These are phyloP conservation scores for Malus hybrid DNA, from an alignment of 331 rosid genomes.

Conservation along the genomic window DNA sequence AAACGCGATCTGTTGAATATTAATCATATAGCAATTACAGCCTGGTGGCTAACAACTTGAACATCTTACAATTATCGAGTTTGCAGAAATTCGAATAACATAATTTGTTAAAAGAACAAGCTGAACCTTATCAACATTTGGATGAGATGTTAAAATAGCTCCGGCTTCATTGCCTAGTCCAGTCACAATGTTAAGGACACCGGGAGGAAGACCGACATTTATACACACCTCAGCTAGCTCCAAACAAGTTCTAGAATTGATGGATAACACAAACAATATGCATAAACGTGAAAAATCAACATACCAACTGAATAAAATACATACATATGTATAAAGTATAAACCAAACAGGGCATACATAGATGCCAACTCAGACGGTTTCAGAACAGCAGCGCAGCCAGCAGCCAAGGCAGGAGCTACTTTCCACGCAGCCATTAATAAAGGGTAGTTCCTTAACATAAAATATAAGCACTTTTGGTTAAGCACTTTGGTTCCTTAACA, in stretches of 20 bases:
- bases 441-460: conserved; percentile 80
- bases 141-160: conserved; percentile 81
- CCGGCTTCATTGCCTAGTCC: conserved; percentile 90
- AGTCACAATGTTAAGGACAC: conserved; percentile 64
- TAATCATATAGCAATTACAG: background rate
- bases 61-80: background rate
- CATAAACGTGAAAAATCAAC: conserved; percentile 1
- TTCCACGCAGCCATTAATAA: conserved; percentile 84
- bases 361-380: conserved; percentile 93
- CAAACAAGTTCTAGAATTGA: conserved; percentile 65
- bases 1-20: conserved; percentile 59
- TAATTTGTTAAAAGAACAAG: background rate
- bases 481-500: background rate
- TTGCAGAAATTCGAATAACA: background rate
- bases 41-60: background rate
- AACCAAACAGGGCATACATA: conserved; percentile 41
- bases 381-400: conserved; percentile 86
- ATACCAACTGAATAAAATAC: background rate
- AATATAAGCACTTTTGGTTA: background rate
- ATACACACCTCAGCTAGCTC: conserved; percentile 71
- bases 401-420: conserved; percentile 96
- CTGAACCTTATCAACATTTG: conserved; percentile 78
- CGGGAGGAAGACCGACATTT: conserved; percentile 25
- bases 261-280: background rate
- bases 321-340: background rate